Conservation (phyloP, 2,329 filamentous ascomycete genomes). For the Aspergillus flavus region DNA sequence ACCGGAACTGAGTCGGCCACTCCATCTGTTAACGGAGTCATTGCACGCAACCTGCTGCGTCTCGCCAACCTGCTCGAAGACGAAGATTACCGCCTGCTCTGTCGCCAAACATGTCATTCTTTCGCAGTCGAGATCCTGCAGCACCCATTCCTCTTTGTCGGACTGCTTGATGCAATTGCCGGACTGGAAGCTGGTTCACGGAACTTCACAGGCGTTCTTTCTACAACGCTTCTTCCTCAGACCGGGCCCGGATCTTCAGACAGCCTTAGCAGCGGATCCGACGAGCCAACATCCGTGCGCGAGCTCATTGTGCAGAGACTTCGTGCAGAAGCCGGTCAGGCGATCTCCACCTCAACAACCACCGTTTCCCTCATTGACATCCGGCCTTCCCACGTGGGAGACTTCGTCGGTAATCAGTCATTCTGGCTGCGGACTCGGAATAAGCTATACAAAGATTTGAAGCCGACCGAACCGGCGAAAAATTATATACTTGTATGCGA, state of each 20-base stretch:
- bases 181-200: slow-evolving; percentile 70
- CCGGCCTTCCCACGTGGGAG: slow-evolving; percentile 35
- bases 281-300: slow-evolving; percentile 29
- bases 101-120: slow-evolving; percentile 74
- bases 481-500: slow-evolving; percentile 45
- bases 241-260: slow-evolving; percentile 13
- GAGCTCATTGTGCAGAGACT: slow-evolving; percentile 35
- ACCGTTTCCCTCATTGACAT: slow-evolving; percentile 41
- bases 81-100: slow-evolving; percentile 63
- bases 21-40: slow-evolving; percentile 85
- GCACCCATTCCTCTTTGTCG: slow-evolving; percentile 88
- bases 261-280: slow-evolving; percentile 19
- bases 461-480: slow-evolving; percentile 34
- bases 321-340: slow-evolving; percentile 36
- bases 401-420: slow-evolving; percentile 38
- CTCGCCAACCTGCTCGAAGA: slow-evolving; percentile 71
- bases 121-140: slow-evolving; percentile 92
- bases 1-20: slow-evolving; percentile 93
- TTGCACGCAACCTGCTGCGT: slow-evolving; percentile 84
- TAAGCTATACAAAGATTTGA: slow-evolving; percentile 39
- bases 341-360: slow-evolving; percentile 36
- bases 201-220: slow-evolving; percentile 59
- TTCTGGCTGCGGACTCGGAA: slow-evolving; percentile 44
- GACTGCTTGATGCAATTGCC: slow-evolving; percentile 75
- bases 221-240: slow-evolving; percentile 33